Evolutionary conservation across 441 rosid species (phyloP).

Genomic region (Croton laevigatus): DNA sequence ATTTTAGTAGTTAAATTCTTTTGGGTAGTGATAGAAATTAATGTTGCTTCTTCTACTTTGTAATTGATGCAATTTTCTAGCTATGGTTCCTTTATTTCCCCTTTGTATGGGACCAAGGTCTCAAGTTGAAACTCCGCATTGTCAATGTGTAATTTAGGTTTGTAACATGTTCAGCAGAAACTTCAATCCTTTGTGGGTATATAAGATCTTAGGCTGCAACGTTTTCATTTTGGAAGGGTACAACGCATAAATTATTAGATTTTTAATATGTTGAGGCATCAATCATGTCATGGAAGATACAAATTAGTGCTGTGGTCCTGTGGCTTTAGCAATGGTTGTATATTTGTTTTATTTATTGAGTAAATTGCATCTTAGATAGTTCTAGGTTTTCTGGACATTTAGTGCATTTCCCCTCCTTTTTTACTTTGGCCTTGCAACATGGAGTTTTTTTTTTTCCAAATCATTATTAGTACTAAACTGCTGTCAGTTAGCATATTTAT

Average conservation of each 20-base stretch:
- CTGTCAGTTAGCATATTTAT: not conserved
- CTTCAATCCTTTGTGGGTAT: not conserved
- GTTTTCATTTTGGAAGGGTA: not conserved
- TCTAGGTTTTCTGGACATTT: not conserved
- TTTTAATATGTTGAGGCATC: not conserved
- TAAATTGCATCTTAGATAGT: not conserved
- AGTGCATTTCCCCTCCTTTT: not conserved
- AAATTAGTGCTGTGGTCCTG: not conserved
- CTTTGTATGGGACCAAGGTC: not conserved
- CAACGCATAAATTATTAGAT: not conserved
- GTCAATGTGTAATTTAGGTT: not conserved
- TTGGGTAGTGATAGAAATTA: not conserved
- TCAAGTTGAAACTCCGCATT: not conserved
- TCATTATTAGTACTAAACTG: not conserved
- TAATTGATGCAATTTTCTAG: not conserved
- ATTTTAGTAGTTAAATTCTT: not conserved
- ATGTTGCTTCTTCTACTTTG: not conserved
- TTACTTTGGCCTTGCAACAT: not conserved
- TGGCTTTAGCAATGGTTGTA: not conserved
- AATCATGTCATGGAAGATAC: not conserved
- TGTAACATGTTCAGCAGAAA: not conserved
- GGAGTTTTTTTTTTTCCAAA: not conserved
- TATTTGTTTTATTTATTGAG: not conserved
- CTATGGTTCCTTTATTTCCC: not conserved
- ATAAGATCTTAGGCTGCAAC: not conserved